Evolutionary conservation across 768 basidiomycete species (phyloP), one percentile per base, ranked within the genome.

Genomic region (Suillus hirtellus): DNA sequence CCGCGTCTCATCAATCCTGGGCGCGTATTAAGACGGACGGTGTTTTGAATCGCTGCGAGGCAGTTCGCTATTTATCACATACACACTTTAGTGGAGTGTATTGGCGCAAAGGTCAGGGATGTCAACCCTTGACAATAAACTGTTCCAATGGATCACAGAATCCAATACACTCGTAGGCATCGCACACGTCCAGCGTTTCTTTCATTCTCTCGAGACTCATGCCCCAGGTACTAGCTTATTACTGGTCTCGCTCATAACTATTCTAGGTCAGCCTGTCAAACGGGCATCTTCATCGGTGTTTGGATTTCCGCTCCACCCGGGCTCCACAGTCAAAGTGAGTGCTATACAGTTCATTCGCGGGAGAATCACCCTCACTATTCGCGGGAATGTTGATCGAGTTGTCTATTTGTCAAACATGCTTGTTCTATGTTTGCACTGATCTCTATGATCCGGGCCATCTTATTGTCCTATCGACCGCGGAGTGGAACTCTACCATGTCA

Each of bases 391-490:
- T 43, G 21, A 42, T 43, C 56, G 49, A 49, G 24, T 24, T 15
- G 5, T 19, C 38, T 19, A 17, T 15, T 11, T 38, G 17, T 38
- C 40, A 19, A 27, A 9, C 24, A 27, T 27, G 21, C 27, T 7
- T 42, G 38, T 58, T 27, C 56, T 58, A 58, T 58, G 42, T 58
- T 42, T 31, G 38, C 17, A 27, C 27, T 42, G 24, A 31, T 42
- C 38, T n/a, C 24, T 42, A 58, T 58, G 40, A 42, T 58, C 56
- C 56, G 56, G 24, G 6, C 11, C 40, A 27, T 56, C 9, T 37
- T 24, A 15, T 38, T 15, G 19, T 58, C 24, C 55, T 27, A 19
- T 56, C 40, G 38, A n/a, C 56, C 56, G 56, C 56, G 56, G 56
- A 35, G 19, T 34, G 31, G 31, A 27, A 50, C 15, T 27, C 49